phyloP scores from a whole-genome alignment of 768 basidiomycete species.

The Termitomyces sp. region DNA sequence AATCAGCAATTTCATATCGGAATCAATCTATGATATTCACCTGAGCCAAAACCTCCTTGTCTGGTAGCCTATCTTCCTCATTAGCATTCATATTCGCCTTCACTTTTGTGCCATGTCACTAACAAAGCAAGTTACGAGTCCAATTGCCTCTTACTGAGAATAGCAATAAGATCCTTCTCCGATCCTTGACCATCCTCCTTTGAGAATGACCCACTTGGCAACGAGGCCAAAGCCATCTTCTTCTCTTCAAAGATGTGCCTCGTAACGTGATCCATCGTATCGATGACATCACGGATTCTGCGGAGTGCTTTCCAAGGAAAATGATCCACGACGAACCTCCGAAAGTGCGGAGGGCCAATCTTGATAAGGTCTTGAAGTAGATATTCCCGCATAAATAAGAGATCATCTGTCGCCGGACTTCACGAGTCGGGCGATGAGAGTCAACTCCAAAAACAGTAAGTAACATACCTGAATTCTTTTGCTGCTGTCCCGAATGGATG shows the following conservation, averaged over 20 bases:
- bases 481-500: conserved; percentile 23
- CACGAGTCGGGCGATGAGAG: background rate
- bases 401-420: conserved; percentile 5
- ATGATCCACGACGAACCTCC: conserved; percentile 24
- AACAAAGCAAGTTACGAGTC: background rate
- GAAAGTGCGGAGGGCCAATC: conserved; percentile 26
- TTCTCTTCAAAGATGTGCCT: conserved; percentile 27
- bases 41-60: conserved; percentile 29
- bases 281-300: conserved; percentile 23
- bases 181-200: conserved; percentile 19
- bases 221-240: conserved; percentile 20
- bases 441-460: background rate
- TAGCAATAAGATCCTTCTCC: conserved; percentile 25
- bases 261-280: conserved; percentile 26
- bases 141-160: conserved; percentile 15
- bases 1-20: background rate
- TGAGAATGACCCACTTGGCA: conserved; percentile 17
- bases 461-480: conserved; percentile 17
- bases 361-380: conserved; percentile 22
- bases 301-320: conserved; percentile 19
- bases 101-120: conserved; percentile 16
- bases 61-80: conserved; percentile 24
- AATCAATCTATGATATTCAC: conserved; percentile 8
- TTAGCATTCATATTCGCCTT: conserved; percentile 25
- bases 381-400: conserved; percentile 14